These are phyloP conservation scores for Nitzschia sp. DNA, from an alignment of 108 stramenopile genomes.

Conservation along the genomic window DNA sequence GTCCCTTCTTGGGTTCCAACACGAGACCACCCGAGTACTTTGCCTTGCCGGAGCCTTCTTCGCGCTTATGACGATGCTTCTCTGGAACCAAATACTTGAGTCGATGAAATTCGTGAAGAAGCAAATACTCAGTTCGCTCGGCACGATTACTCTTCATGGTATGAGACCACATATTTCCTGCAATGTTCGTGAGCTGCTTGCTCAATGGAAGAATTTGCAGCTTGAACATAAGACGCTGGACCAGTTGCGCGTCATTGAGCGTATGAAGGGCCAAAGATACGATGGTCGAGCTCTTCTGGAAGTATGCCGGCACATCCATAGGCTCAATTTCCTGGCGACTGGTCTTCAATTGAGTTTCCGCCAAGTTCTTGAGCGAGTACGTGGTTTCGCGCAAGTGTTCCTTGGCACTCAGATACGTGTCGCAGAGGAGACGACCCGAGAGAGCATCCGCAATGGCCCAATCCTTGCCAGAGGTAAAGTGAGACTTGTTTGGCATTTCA, in stretches of 20 bases:
- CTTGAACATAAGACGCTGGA: slow-evolving; percentile 91
- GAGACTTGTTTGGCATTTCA: slow-evolving; percentile 58
- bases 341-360: slow-evolving; percentile 80
- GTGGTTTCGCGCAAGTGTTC: slow-evolving; percentile 96
- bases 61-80: slow-evolving; percentile 60
- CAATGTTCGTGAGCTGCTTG: slow-evolving; percentile 95
- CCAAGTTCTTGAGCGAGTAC: slow-evolving; percentile 88
- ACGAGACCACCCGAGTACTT: slow-evolving; percentile 98
- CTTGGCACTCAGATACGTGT: slow-evolving; percentile 94
- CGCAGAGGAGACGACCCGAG: slow-evolving; percentile 92
- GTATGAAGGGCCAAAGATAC: slow-evolving; percentile 89
- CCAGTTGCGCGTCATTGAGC: slow-evolving; percentile 89
- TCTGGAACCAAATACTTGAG: slow-evolving; percentile 95
- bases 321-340: slow-evolving; percentile 88
- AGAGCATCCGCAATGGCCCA: slow-evolving; percentile 80
- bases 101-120: slow-evolving; percentile 98
- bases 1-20: slow-evolving; percentile 99
- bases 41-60: slow-evolving; percentile 65
- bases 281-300: slow-evolving; percentile 66
- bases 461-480: slow-evolving; percentile 74
- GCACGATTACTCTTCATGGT: slow-evolving; percentile 97
- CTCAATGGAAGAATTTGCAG: slow-evolving; percentile 96
- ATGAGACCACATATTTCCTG: slow-evolving; percentile 95
- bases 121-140: slow-evolving; percentile 97
- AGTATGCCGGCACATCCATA: slow-evolving; percentile 89